A percentile compares a stretch with the other conserved stretches of the same genome.
Evolutionary conservation across 305 asterid species (phyloP).

Genomic region (Solanum aculeatissimum): DNA sequence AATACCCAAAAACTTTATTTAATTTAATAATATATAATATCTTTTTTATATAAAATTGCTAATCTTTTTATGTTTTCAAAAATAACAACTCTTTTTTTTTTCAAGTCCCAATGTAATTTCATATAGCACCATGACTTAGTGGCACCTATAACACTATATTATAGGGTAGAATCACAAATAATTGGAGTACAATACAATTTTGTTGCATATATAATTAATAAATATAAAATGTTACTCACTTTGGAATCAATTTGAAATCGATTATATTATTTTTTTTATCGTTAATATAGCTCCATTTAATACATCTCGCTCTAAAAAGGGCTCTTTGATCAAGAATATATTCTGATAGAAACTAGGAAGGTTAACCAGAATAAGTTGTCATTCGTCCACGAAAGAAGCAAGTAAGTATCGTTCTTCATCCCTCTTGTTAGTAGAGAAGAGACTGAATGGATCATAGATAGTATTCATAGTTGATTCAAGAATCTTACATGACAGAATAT

Average conservation of each 20-base stretch:
- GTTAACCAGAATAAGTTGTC: neutral
- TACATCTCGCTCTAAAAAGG: neutral
- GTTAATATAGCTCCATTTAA: neutral
- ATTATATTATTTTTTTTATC: neutral
- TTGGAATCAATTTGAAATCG: neutral
- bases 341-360: neutral
- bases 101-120: neutral
- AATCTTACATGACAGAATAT: neutral
- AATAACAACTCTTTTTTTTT: neutral
- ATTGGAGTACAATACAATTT: neutral
- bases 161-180: neutral
- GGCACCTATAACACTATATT: neutral
- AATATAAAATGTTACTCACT: neutral
- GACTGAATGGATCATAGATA: neutral
- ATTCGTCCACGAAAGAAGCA: neutral
- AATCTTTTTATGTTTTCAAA: neutral
- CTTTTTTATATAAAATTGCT: neutral
- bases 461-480: neutral
- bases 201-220: neutral
- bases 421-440: neutral
- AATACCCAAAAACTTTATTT: neutral
- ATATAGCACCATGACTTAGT: neutral
- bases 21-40: no score
- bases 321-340: neutral
- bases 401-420: neutral